Evolutionary conservation across 2,329 filamentous ascomycete genomes (phyloP), one percentile per base, ranked within the genome.

Genomic region (Huntiella abstrusa): DNA sequence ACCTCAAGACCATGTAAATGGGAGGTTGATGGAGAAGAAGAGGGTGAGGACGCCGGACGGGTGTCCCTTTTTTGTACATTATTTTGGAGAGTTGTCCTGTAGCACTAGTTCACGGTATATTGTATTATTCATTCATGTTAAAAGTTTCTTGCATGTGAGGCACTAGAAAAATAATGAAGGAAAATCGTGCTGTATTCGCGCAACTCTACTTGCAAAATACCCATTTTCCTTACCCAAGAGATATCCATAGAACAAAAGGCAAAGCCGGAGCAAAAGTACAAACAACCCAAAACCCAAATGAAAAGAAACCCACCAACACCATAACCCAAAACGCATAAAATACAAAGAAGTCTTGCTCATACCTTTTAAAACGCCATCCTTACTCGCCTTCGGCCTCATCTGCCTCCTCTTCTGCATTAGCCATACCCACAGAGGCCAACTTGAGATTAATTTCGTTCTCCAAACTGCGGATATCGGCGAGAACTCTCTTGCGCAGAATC

Each of bases 1-100:
- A 86, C 70, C 72, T 91, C 63, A 83, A 80, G 71, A 74, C 76
- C 38, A 84, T 87, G 80, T 76, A 68, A 65, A 53, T 22, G 12
- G 3, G 13, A 12, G 17, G 15, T 13, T 11, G 36, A 44, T 13
- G 43, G 15, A 11, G 11, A 32, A 19, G 22, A 11, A 6, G 33
- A 17, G 28, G 7, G 8, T 43, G 17, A 5, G 19, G 28, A 12
- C 33, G n/a, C 33, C 11, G 7, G 19, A 15, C 16, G 17, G 19
- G 34, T 35, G 10, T 15, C 32, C 5, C n/a, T 19, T 15, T 33
- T 41, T 50, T 50, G 45, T 46, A 45, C 34, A 51, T 48, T 48
- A 48, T 35, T 36, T 43, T 38, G 36, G 36, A 48, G 44, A 37
- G 41, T 39, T 38, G 41, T 28, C 34, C 22, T 48, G 42, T 36